A percentile compares a stretch with the other conserved stretches of the same genome.
Conservation (phyloP, 148 eudicot genomes). For the Hydrangea macrophylla region DNA sequence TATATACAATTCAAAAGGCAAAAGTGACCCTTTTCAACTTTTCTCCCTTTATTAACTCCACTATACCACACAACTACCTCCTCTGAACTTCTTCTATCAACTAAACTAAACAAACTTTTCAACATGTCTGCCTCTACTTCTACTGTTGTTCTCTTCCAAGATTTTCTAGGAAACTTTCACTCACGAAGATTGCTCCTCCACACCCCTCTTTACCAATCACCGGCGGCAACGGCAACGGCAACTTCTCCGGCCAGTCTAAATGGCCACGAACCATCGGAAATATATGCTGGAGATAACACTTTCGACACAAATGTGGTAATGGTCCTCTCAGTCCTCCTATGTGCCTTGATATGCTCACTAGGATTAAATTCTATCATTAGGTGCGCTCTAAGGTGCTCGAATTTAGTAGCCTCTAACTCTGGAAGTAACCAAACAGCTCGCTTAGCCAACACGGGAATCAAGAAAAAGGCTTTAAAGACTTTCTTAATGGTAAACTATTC, state of each 20-base stretch:
- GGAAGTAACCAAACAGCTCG: conserved; percentile 20
- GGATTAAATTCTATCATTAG: conserved; percentile 66
- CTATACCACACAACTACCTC: conserved; percentile 11
- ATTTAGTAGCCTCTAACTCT: conserved; percentile 31
- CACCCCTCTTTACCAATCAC: conserved; percentile 31
- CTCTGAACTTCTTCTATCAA: conserved; percentile 6
- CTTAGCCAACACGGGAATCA: conserved; percentile 61
- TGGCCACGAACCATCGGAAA: conserved; percentile 29
- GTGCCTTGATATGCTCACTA: conserved; percentile 81
- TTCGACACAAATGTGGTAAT: conserved; percentile 84
- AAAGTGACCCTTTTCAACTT: neutral
- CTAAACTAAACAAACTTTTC: conserved; percentile 7
- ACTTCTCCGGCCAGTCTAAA: conserved; percentile 22
- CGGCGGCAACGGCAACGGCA: conserved; percentile 21
- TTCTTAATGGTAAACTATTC: conserved; percentile 51
- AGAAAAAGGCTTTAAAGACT: conserved; percentile 68
- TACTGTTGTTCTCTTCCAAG: conserved; percentile 36
- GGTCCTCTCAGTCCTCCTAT: conserved; percentile 81
- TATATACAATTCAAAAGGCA: neutral
- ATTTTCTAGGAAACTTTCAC: conserved; percentile 30
- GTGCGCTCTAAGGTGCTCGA: conserved; percentile 72
- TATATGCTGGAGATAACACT: conserved; percentile 25
- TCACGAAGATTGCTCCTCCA: conserved; percentile 57
- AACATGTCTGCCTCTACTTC: conserved; percentile 39
- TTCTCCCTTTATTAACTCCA: neutral